Base-by-base conservation (phyloP, 345 rosid species). In the Streptanthus diversifolius region DNA sequence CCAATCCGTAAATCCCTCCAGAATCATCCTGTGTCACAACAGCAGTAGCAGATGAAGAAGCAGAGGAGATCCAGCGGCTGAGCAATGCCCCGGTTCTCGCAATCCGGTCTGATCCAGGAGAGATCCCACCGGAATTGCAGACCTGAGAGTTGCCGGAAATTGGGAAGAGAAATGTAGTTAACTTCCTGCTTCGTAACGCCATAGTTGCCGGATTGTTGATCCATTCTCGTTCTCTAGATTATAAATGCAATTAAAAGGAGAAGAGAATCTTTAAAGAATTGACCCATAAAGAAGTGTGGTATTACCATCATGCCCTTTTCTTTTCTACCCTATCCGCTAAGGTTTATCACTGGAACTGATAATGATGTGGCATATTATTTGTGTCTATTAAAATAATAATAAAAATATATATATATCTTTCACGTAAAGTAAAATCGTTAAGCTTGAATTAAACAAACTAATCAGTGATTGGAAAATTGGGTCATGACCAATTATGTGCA, bases 11-110 rank as follows among this genome's bases (percentile, higher is more conserved):
- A 39, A 71, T 74, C 9, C 55, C 77, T 2, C 45, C 49, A 22
- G 78, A 30, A 32, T 59, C 80, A 30, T 67, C 74, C 0, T 79
- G 72, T 7, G 77, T 61, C 5, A 77, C 79, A 0, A 81, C 82
- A 5, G 75, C 79, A 1, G 75, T 77, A 1, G 84, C 52, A 21
- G 83, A 69, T 2, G 84, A 72, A 30, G 85, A 71, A 59, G 76
- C 70, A 11, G 80, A 80, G 15, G 80, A 68, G 62, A 51, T 72
- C 63, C 71, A 21, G 40, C 79, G 72, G 54, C 32, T 30, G 68
- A 78, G 55, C 45, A 76, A 36, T 70, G 80, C 68, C 3, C 49
- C 79, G 3, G 63, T 30, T 57, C 65, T 27, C 24, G 70, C 7
- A 45, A 17, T 59, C 36, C 67, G 36, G 2, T 54, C 13, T 4